Evolutionary conservation across 2,329 filamentous ascomycete genomes (phyloP).

Genomic region (Septoria petroselini): DNA sequence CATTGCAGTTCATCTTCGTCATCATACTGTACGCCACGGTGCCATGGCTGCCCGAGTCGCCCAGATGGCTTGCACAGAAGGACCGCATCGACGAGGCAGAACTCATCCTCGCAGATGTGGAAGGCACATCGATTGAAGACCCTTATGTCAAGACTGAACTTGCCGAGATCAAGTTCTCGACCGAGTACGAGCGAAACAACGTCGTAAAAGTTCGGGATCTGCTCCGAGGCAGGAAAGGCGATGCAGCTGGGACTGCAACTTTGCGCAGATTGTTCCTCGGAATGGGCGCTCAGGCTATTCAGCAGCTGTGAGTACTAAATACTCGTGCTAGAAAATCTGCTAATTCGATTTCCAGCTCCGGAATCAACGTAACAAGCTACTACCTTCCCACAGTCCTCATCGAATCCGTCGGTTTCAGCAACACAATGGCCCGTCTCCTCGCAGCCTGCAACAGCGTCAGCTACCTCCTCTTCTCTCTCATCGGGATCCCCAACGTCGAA

Average conservation of each 20-base stretch:
- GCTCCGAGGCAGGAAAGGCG: constrained; percentile 46
- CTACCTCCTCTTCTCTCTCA: constrained; percentile 49
- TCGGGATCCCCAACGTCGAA: constrained; percentile 50
- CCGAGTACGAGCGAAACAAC: constrained; percentile 51
- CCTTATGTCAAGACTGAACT: constrained; percentile 46
- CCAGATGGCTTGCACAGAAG: constrained; percentile 49
- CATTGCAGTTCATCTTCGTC: constrained; percentile 52
- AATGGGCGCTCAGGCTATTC: constrained; percentile 54
- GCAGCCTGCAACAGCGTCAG: constrained; percentile 54
- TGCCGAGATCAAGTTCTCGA: constrained; percentile 49
- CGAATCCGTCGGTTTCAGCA: constrained; percentile 53
- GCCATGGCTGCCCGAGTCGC: constrained; percentile 49
- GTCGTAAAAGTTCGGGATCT: constrained; percentile 52
- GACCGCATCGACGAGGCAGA: constrained; percentile 48
- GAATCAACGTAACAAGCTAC: constrained; percentile 46
- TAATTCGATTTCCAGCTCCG: constrained; percentile 21
- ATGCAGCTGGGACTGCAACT: constrained; percentile 48
- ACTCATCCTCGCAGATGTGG: constrained; percentile 50
- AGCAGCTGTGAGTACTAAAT: constrained; percentile 44
- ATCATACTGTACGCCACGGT: constrained; percentile 46
- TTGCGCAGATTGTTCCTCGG: constrained; percentile 53
- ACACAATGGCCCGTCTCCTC: constrained; percentile 53
- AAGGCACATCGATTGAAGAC: constrained; percentile 45
- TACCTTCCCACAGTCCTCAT: constrained; percentile 60
- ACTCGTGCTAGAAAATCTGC: no score